Base-by-base conservation (phyloP, 345 rosid species). In the Moricandia arvensis region DNA sequence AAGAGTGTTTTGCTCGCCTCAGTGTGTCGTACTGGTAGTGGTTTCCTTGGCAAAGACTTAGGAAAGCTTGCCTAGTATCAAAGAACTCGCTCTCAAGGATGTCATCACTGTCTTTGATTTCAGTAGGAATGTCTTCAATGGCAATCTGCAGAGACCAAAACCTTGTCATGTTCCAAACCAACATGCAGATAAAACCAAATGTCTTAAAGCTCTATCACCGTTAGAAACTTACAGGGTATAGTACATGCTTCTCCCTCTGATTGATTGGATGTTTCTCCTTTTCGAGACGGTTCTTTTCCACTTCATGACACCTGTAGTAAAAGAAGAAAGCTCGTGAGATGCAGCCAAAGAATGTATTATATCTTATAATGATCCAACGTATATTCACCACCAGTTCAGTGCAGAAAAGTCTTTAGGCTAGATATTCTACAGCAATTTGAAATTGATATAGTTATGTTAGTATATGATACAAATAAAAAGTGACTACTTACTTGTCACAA, bases 81-180 rank as follows among this genome's bases (percentile, higher is more conserved):
- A 96, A 96, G 81, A 93, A 96, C 73, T 96, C 99, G 69, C 97
- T 93, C 86, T 96, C 98, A 13, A 96, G 97, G 78, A 96, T 93
- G 77, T 84, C 98, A 78, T 96, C 99, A 78, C 80, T 83, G 82
- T 96, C 99, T 79, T 83, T 93, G 41, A 91, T 96, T 67, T 91
- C 98, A 58, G 76, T 78, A 54, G 96, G 87, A 53, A 96, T 80
- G 70, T 90, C 91, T 13, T 74, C 75, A 53, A 96, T 84, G 76
- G 85, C 86, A 76, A 80, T 83, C 99, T 96, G 82, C 69, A 81
- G 11, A 73, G 18, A 71, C 31, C 31, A n/a, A 73, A 66, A 64
- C 53, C 59, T 65, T 57, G 33, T 63, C 79, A 74, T 29, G 37
- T 69, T 68, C 55, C 17, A 76, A 34, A 59, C 7, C 68, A n/a